Conservation (phyloP, 169 alveolate genomes). For the Haemoproteus tartakovskyi region DNA sequence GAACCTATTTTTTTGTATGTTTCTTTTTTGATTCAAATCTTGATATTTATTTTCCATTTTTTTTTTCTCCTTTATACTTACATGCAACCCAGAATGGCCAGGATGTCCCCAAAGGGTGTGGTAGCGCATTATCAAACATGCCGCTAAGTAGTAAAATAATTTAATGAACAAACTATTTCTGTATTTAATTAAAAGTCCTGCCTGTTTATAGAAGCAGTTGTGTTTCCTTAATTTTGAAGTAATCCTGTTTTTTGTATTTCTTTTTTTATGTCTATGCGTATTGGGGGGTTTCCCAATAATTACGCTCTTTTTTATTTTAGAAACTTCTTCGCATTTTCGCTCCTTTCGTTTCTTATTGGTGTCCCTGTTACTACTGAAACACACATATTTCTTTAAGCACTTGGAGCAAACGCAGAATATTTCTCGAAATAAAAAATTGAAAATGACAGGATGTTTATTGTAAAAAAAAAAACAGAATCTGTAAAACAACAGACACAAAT, state of each 20-base stretch:
- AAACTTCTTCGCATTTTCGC: too few relatives aligned
- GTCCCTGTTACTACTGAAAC: too few relatives aligned
- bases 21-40: too few relatives aligned
- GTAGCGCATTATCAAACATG: slow-evolving; percentile 27
- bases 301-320: too few relatives aligned
- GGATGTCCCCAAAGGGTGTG: slow-evolving; percentile 41
- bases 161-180: slow-evolving; percentile 15
- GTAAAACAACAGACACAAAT: slow-evolving; percentile 37
- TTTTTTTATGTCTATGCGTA: too few relatives aligned
- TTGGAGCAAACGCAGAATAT: slow-evolving; percentile 22
- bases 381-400: slow-evolving; percentile 16
- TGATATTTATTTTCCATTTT: too few relatives aligned
- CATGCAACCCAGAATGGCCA: slow-evolving; percentile 46
- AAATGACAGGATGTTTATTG: slow-evolving; percentile 12
- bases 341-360: too few relatives aligned
- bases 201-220: slow-evolving; percentile 53
- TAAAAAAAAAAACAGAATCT: slow-evolving; percentile 62
- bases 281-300: too few relatives aligned
- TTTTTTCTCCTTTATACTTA: not conserved
- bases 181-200: slow-evolving; percentile 38
- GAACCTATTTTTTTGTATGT: not conserved
- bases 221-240: too few relatives aligned
- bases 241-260: too few relatives aligned
- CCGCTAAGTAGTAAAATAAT: slow-evolving; percentile 8
- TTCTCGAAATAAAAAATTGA: slow-evolving; percentile 1